Evolutionary conservation across 83 land plant genomes (phyloP).

Genomic region (Isoetes engelmannii): DNA sequence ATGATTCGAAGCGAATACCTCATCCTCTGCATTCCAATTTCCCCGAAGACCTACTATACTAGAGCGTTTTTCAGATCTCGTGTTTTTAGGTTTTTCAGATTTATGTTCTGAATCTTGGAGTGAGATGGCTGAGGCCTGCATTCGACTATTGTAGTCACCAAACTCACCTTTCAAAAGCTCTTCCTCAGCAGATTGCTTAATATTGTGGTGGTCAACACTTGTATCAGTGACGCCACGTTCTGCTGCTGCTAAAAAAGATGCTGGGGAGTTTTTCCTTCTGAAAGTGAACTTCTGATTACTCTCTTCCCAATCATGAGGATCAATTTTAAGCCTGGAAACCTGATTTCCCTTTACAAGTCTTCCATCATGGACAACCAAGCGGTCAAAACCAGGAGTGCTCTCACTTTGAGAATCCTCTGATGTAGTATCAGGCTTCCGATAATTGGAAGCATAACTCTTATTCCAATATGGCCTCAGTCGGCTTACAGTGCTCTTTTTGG

Average conservation of each 20-base stretch:
- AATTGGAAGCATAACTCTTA: not conserved
- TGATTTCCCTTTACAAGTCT: not conserved
- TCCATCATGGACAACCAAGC: conserved; percentile 9
- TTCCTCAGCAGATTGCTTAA: not conserved
- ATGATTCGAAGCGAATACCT: too few species aligned
- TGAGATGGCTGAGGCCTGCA: too few species aligned
- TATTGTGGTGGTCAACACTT: not conserved
- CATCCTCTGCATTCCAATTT: too few species aligned
- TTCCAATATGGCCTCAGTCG: not conserved
- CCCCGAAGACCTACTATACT: too few species aligned
- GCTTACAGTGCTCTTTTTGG: not conserved
- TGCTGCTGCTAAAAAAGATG: not conserved
- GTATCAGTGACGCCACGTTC: not conserved
- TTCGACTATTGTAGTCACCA: too few species aligned
- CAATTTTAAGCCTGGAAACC: too few species aligned
- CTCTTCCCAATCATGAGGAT: not conserved
- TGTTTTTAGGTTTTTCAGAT: too few species aligned
- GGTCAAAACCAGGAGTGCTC: not conserved
- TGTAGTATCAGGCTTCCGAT: not conserved
- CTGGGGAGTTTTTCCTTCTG: not conserved
- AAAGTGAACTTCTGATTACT: not conserved
- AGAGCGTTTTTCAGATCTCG: too few species aligned
- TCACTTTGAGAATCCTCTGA: too few species aligned
- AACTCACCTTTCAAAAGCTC: not conserved
- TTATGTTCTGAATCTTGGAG: too few species aligned